Evolutionary conservation across 2,329 filamentous ascomycete genomes (phyloP).

Genomic region (Harringtonia aguacate): DNA sequence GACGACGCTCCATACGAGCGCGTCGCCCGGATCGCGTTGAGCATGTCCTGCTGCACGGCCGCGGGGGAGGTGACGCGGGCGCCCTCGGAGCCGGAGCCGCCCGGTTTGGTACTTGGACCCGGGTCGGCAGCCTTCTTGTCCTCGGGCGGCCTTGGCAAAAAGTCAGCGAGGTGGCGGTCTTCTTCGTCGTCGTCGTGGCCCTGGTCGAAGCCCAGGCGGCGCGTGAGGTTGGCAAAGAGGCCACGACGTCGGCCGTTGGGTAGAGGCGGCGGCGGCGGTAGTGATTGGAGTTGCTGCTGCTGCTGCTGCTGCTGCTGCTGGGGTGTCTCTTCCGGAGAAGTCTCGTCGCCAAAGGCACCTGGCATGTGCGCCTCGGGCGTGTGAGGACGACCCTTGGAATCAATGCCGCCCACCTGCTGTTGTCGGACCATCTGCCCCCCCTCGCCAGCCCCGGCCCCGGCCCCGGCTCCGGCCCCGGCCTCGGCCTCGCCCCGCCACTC

Average conservation of each 20-base stretch:
- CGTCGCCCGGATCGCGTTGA: constrained; percentile 69
- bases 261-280: neutral
- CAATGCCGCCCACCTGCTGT: neutral
- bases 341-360: constrained; percentile 55
- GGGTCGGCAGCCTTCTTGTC: constrained; percentile 4
- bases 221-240: constrained; percentile 58
- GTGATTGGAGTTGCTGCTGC: constrained; percentile 5
- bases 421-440: too few species aligned
- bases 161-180: constrained; percentile 29
- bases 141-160: constrained; percentile 22
- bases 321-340: constrained; percentile 31
- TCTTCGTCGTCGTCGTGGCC: constrained; percentile 36
- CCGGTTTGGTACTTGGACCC: neutral
- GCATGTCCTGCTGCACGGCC: constrained; percentile 57
- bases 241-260: constrained; percentile 22
- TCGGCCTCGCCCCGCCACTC: constrained; percentile 13
- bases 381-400: neutral
- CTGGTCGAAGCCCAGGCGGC: constrained; percentile 56
- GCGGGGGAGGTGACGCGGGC: constrained; percentile 49
- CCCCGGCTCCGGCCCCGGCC: too few species aligned
- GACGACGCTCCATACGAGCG: constrained; percentile 63
- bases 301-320: constrained; percentile 19
- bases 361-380: constrained; percentile 52
- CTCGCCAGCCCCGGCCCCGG: constrained; percentile 25
- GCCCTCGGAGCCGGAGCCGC: constrained; percentile 23